Base-by-base conservation (phyloP, 208 protist genomes). In the Herpetomonas samuelpessoai region DNA sequence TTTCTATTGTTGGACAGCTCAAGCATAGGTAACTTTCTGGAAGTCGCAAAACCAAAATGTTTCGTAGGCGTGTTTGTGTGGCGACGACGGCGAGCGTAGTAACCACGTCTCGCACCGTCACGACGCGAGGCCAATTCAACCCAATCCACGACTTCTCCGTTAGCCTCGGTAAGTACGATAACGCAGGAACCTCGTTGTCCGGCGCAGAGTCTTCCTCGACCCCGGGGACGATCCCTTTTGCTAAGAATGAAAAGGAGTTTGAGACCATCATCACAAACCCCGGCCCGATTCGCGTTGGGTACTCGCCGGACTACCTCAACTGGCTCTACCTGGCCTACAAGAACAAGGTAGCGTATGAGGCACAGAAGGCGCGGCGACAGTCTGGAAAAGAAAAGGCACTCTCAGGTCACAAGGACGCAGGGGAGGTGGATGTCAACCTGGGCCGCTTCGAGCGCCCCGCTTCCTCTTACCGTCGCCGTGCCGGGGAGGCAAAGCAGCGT, bases 251-350 rank as follows among this genome's bases (percentile, higher is more conserved):
- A 35, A 73, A 76, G 26, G 58, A 86, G 52, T 95, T 95, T 62
- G 70, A 81, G 57, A 61, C 45, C 25, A 62, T 92, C 57, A 80
- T 92, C 54, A 85, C 84, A 0, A 95, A 95, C 60, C 88, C 88
- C 38, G 88, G 88, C 0, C 88, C 88, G 10, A 45, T 95, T n/a
- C 88, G 85, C 26, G 68, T 92, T 16, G 65, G 65, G 18, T 95
- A 91, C 68, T 88, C 84, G 7, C 64, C 84, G 2, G 88, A 95
- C 65, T 95, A 95, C 68, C 78, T 95, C 44, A 84, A 95, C 61
- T 95, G 88, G 88, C 74, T 89, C 26, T 91, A 89, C 68, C 68
- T 75, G 12, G 82, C 71, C 16, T 95, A 95, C 81, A 71, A 58
- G 57, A 47, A 77, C 3, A 90, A 89, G 69, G 38, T 79, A 6